Evolutionary conservation across 805 yeast genomes (phyloP).

Genomic region (Pichia cephalocereana): DNA sequence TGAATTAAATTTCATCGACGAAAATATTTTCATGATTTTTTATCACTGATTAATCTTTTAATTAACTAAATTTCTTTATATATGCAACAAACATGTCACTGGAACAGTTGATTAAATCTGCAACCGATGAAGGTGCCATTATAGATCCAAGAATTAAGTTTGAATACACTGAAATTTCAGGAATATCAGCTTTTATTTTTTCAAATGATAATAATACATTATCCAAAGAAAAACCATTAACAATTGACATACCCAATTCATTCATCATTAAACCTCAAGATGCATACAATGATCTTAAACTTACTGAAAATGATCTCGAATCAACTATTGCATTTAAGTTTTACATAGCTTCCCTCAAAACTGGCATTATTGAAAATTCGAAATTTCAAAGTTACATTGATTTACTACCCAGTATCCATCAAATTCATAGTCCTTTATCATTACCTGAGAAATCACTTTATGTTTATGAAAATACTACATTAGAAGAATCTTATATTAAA

Average conservation of each 20-base stretch:
- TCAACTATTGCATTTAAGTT: slow-evolving; percentile 12
- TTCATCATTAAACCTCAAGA: slow-evolving; percentile 18
- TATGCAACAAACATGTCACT: too few species aligned
- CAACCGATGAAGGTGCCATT: slow-evolving; percentile 28
- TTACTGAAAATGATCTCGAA: background rate
- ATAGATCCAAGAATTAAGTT: slow-evolving; percentile 30
- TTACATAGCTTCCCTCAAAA: slow-evolving; percentile 11
- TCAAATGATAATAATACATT: background rate
- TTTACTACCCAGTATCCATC: slow-evolving; percentile 34
- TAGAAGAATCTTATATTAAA: slow-evolving; percentile 55
- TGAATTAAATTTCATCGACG: too few species aligned
- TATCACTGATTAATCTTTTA: too few species aligned
- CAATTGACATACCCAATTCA: slow-evolving; percentile 13
- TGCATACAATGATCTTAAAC: slow-evolving; percentile 12
- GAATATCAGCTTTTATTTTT: slow-evolving; percentile 26
- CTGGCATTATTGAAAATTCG: background rate
- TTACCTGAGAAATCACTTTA: slow-evolving; percentile 44
- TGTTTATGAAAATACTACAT: slow-evolving; percentile 26
- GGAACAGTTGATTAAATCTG: slow-evolving; percentile 14
- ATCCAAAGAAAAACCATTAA: background rate
- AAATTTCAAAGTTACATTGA: slow-evolving; percentile 33
- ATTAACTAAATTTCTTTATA: too few species aligned
- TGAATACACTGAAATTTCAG: slow-evolving; percentile 22
- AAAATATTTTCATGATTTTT: too few species aligned
- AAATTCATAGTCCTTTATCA: slow-evolving; percentile 52